Evolutionary conservation across 225 moss, liverwort and hornwort species (phyloP).

Genomic region (Takakia lepidozioides): DNA sequence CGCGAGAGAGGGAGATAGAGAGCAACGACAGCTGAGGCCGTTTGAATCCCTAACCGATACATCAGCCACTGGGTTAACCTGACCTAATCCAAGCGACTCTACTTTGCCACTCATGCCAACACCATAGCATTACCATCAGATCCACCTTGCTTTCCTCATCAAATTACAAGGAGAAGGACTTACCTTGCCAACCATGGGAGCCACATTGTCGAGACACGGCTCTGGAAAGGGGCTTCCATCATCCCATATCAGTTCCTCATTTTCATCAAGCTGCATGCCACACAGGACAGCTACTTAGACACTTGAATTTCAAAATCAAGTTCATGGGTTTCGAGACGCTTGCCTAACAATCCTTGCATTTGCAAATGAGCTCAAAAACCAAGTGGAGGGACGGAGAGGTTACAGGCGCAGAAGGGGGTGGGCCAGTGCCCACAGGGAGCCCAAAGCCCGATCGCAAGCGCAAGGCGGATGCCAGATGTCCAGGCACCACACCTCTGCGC

Average conservation of each 20-base stretch:
- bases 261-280: conserved; percentile 29
- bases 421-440: conserved; percentile 48
- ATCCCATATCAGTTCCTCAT: conserved; percentile 43
- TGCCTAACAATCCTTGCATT: neutral
- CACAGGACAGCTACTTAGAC: neutral
- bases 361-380: neutral
- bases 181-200: conserved; percentile 98
- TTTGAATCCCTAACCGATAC: too few species aligned
- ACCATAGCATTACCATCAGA: too few species aligned
- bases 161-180: neutral
- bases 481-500: conserved; percentile 41
- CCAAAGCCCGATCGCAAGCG: conserved; percentile 62
- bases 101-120: too few species aligned
- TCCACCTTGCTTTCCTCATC: neutral
- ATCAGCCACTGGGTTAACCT: too few species aligned
- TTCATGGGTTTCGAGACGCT: neutral
- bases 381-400: neutral
- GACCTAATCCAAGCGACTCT: too few species aligned
- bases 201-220: conserved; percentile 80
- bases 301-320: neutral
- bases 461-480: conserved; percentile 20
- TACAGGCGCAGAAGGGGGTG: conserved; percentile 42
- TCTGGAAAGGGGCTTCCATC: conserved; percentile 67
- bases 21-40: too few species aligned
- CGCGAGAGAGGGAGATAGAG: too few species aligned